Conservation (phyloP, 2,329 filamentous ascomycete species). For the Tolypocladium inflatum region DNA sequence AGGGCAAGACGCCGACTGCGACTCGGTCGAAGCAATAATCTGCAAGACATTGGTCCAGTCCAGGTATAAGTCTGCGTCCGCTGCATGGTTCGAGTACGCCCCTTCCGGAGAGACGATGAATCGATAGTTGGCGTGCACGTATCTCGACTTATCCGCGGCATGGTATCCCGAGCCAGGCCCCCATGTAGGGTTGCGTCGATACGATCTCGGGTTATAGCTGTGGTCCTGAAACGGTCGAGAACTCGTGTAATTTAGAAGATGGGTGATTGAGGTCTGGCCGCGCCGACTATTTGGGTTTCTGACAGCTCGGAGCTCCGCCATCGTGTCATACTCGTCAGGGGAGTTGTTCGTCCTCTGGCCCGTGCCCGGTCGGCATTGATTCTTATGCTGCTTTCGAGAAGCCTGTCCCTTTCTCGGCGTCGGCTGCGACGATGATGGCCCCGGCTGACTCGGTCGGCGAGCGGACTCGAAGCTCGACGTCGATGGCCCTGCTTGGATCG, state of each 20-base stretch:
- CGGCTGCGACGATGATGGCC: slow-evolving; percentile 17
- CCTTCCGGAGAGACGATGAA: slow-evolving; percentile 84
- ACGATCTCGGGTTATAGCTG: slow-evolving; percentile 42
- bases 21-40: slow-evolving; percentile 81
- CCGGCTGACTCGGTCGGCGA: slow-evolving; percentile 35
- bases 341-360: slow-evolving; percentile 22
- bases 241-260: slow-evolving; percentile 84
- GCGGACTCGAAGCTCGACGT: slow-evolving; percentile 39
- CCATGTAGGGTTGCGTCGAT: slow-evolving; percentile 68
- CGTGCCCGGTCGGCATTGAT: slow-evolving; percentile 59
- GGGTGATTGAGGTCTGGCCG: slow-evolving; percentile 93
- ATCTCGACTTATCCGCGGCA: slow-evolving; percentile 82
- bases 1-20: slow-evolving; percentile 80
- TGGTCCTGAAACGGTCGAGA: slow-evolving; percentile 60
- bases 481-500: slow-evolving; percentile 30
- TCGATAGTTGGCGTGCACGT: slow-evolving; percentile 89
- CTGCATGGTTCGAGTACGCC: slow-evolving; percentile 70
- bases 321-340: slow-evolving; percentile 71
- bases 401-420: slow-evolving; percentile 67
- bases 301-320: slow-evolving; percentile 64
- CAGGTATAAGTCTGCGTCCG: slow-evolving; percentile 79
- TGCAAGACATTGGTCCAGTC: slow-evolving; percentile 90
- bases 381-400: slow-evolving; percentile 74
- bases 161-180: slow-evolving; percentile 84
- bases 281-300: slow-evolving; percentile 59